A percentile compares a stretch with the other conserved stretches of the same genome.
Evolutionary conservation across 805 yeast species (phyloP).

Genomic region (Vanderwaltozyma tropicalis): DNA sequence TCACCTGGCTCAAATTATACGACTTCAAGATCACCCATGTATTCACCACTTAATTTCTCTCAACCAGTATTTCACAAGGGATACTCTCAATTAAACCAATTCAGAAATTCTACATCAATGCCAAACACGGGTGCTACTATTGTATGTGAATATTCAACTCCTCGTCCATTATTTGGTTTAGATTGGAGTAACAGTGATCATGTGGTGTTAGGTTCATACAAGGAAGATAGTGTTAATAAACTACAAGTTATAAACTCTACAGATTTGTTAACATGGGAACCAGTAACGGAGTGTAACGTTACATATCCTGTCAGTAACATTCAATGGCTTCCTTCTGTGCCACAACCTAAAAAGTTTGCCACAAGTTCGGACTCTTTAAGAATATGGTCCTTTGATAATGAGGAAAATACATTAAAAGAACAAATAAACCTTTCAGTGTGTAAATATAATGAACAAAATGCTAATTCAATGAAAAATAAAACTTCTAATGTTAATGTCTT

Average conservation of each 20-base stretch:
- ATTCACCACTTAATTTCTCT: slow-evolving; percentile 21
- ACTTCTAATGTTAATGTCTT: slow-evolving; percentile 1
- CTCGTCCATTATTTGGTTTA: slow-evolving; percentile 23
- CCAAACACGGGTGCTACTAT: slow-evolving; percentile 1
- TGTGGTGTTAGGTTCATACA: slow-evolving; percentile 40
- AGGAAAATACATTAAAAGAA: slow-evolving; percentile 27
- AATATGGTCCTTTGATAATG: slow-evolving; percentile 24
- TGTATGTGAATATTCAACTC: slow-evolving; percentile 22
- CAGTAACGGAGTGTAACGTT: slow-evolving; percentile 20
- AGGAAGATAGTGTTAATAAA: slow-evolving; percentile 66
- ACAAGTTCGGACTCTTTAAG: slow-evolving; percentile 29
- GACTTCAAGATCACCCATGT: slow-evolving; percentile 20
- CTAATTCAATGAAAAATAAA: slow-evolving; percentile 24
- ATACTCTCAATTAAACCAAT: slow-evolving; percentile 10
- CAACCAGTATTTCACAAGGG: slow-evolving; percentile 6
- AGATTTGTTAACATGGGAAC: slow-evolving; percentile 71
- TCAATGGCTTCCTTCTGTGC: slow-evolving; percentile 26
- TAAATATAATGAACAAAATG: slow-evolving; percentile 34
- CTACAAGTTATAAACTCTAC: slow-evolving; percentile 41
- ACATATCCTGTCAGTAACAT: slow-evolving; percentile 26
- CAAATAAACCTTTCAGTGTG: slow-evolving; percentile 33
- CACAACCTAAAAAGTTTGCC: slow-evolving; percentile 23
- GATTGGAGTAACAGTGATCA: slow-evolving; percentile 28
- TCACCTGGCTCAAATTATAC: not conserved
- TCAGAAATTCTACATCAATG: slow-evolving; percentile 8